These are phyloP conservation scores for Niveomyces coronatus DNA, from an alignment of 2,329 filamentous ascomycete species.

Conservation along the genomic window DNA sequence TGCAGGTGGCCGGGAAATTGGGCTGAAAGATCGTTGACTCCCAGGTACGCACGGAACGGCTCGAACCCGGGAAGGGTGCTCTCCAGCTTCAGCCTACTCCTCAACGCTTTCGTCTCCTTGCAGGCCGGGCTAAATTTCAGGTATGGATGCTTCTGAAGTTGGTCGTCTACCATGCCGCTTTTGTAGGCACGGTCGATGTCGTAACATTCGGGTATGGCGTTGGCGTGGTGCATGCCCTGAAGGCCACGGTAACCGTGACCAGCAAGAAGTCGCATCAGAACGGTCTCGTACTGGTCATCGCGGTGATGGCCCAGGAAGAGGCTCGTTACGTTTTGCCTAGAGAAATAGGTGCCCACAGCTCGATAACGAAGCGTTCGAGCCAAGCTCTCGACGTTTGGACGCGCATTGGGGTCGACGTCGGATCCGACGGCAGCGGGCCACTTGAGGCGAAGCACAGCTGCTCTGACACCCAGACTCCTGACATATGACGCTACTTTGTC, in stretches of 20 bases:
- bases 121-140: conserved; percentile 26
- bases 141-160: conserved; percentile 21
- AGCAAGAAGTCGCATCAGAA: conserved; percentile 64
- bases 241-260: conserved; percentile 63
- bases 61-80: conserved; percentile 7
- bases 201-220: conserved; percentile 74
- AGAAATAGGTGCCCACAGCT: conserved; percentile 53
- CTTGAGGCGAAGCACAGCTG: conserved; percentile 19
- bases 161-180: conserved; percentile 48
- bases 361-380: conserved; percentile 69
- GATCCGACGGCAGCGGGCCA: conserved; percentile 35
- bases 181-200: conserved; percentile 61
- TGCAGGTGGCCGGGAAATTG: conserved; percentile 19
- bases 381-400: conserved; percentile 63
- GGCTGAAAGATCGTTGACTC: conserved; percentile 14
- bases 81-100: conserved; percentile 17
- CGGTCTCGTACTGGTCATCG: conserved; percentile 86
- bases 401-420: conserved; percentile 21
- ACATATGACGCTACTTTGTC: conserved; percentile 31
- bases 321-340: conserved; percentile 37
- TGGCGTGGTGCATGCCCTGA: conserved; percentile 52
- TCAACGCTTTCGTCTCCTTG: conserved; percentile 20
- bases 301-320: conserved; percentile 77
- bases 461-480: conserved; percentile 24
- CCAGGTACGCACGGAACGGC: conserved; percentile 1